These are phyloP conservation scores for Coemansia sp. DNA, from an alignment of 192 early-diverging fungal genomes.

Conservation along the genomic window DNA sequence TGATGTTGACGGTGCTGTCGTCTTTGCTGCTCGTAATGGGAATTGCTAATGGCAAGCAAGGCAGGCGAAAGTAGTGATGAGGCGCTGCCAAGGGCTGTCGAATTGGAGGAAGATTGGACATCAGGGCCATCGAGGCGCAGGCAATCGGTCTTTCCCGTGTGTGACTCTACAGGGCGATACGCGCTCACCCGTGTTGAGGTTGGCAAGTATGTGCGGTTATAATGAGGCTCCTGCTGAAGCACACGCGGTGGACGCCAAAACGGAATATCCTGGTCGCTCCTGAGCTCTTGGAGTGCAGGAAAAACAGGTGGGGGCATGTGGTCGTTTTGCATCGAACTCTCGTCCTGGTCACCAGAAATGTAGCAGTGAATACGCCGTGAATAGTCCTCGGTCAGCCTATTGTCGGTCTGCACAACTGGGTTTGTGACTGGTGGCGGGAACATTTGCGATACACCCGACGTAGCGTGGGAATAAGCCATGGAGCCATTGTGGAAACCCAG, in stretches of 20 bases:
- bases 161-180: background rate
- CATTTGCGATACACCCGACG: slow-evolving; percentile 12
- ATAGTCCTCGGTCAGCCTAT: slow-evolving; percentile 34
- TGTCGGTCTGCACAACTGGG: slow-evolving; percentile 32
- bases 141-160: background rate
- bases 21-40: slow-evolving; percentile 33
- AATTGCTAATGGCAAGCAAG: slow-evolving; percentile 41
- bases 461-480: slow-evolving; percentile 11
- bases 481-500: slow-evolving; percentile 1
- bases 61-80: slow-evolving; percentile 29
- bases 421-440: slow-evolving; percentile 11
- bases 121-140: background rate
- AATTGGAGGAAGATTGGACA: background rate
- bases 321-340: slow-evolving; percentile 11
- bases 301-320: slow-evolving; percentile 36
- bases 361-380: slow-evolving; percentile 45
- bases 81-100: background rate
- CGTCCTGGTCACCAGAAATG: slow-evolving; percentile 27
- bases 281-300: slow-evolving; percentile 17
- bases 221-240: slow-evolving; percentile 51
- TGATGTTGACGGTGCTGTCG: background rate
- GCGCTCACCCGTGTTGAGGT: background rate
- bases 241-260: slow-evolving; percentile 56
- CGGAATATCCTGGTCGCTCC: slow-evolving; percentile 24
- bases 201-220: slow-evolving; percentile 21